Evolutionary conservation across 805 yeast species (phyloP), one percentile per base, ranked within the genome.

Genomic region (Starmerella vaccinii): DNA sequence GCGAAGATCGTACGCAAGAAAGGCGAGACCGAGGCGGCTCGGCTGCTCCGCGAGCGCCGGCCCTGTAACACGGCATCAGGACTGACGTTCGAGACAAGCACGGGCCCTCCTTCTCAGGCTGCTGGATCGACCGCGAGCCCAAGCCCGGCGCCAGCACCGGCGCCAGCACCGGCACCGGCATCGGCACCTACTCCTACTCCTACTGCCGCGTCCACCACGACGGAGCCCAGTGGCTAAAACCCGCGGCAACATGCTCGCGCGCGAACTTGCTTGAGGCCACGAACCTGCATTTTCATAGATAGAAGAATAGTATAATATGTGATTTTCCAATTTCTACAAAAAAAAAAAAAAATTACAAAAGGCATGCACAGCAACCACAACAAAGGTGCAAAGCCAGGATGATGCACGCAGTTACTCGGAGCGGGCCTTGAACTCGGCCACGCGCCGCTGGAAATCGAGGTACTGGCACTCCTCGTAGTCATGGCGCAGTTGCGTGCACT

Each of bases 401-500:
- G n/a, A n/a, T n/a, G n/a, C 22, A 22, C 12, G n/a, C 32, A 16
- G 1, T 30, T 47, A 29, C 46, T 47, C 32, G 18, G 46, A 9
- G 8, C 37, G 43, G 52, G 73, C 74, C 61, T 78, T 76, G 65
- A 83, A 71, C 68, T 82, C 89, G 63, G 78, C 73, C 52, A 82
- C 84, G 68, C 95, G 77, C 71, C 92, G 77, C 65, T 80, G 75
- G 71, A 82, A 84, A 64, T 86, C 95, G 66, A 80, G 67, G 65
- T 82, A 82, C 68, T 85, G 84, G 66, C 95, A 85, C 64, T 83
- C 83, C 66, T 85, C 95, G 73, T 88, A 86, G 38, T 74, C 80
- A 60, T 86, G 94, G 65, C 87, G 78, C 69, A 82, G 86, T 57
- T 82, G 82, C 52, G 75, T 56, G 61, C 95, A 85, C 59, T 77